These are phyloP conservation scores for Lepidopterella palustris DNA, from an alignment of 495 filamentous ascomycete species.

Conservation along the genomic window DNA sequence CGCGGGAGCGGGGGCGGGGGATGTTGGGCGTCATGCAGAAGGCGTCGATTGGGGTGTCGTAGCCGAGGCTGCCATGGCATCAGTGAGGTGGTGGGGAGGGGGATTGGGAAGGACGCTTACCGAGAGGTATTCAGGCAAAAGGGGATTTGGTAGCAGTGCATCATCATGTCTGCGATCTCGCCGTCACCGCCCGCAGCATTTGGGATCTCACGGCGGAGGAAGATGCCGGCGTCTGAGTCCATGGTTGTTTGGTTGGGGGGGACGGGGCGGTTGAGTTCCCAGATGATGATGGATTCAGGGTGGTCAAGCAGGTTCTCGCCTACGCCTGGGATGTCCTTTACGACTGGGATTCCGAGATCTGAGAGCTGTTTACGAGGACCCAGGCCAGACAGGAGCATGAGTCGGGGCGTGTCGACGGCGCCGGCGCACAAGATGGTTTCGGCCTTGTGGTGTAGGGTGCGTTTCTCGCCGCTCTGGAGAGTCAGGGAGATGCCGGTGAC, in stretches of 20 bases:
- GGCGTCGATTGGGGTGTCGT: slow-evolving; percentile 64
- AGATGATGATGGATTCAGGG: slow-evolving; percentile 73
- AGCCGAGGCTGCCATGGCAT: slow-evolving; percentile 52
- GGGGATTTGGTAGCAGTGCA: slow-evolving; percentile 88
- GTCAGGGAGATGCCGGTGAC: slow-evolving; percentile 63
- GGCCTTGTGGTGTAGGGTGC: slow-evolving; percentile 52
- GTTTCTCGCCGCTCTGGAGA: slow-evolving; percentile 56
- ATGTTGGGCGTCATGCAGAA: slow-evolving; percentile 94
- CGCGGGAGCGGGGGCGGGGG: slow-evolving; percentile 68
- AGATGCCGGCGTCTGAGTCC: slow-evolving; percentile 80
- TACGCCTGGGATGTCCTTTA: slow-evolving; percentile 67
- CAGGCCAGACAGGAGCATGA: slow-evolving; percentile 72
- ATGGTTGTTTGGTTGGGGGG: slow-evolving; percentile 73
- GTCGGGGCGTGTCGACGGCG: slow-evolving; percentile 66
- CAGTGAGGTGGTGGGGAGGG: neutral
- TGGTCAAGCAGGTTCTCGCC: slow-evolving; percentile 77
- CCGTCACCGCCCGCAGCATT: slow-evolving; percentile 59
- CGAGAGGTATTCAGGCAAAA: slow-evolving; percentile 50
- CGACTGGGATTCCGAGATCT: slow-evolving; percentile 57
- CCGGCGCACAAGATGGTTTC: slow-evolving; percentile 76
- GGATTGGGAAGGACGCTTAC: slow-evolving; percentile 36
- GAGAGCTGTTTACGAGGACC: slow-evolving; percentile 61
- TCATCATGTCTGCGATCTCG: slow-evolving; percentile 72
- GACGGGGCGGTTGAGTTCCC: slow-evolving; percentile 73
- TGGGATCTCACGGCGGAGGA: slow-evolving; percentile 62